Percentiles rank a stretch among this genome's conserved stretches.
phyloP scores from a whole-genome alignment of 306 rosid species.

The Lotus japonicus region DNA sequence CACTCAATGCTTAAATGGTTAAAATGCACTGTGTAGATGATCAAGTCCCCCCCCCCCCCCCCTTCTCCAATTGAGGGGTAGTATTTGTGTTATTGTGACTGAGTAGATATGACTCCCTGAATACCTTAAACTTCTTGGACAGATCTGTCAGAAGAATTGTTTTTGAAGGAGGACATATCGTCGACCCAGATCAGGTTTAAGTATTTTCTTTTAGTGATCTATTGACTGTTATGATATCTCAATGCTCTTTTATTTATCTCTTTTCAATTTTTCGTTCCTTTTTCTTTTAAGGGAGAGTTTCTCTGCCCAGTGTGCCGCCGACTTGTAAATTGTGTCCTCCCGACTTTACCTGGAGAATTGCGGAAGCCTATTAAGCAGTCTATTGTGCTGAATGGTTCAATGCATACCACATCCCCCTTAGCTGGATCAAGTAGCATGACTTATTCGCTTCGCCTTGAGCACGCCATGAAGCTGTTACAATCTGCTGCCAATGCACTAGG shows the following conservation, averaged over 20 bases:
- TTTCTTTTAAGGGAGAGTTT: slow-evolving; percentile 69
- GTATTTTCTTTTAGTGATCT: neutral
- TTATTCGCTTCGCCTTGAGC: slow-evolving; percentile 43
- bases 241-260: neutral
- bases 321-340: slow-evolving; percentile 87
- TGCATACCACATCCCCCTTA: slow-evolving; percentile 22
- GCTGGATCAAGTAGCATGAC: slow-evolving; percentile 31
- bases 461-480: slow-evolving; percentile 63
- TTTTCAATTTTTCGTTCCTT: neutral
- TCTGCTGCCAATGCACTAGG: slow-evolving; percentile 60
- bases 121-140: slow-evolving; percentile 22
- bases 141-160: slow-evolving; percentile 85
- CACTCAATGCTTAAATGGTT: neutral
- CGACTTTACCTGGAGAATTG: slow-evolving; percentile 53
- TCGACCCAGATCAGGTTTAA: slow-evolving; percentile 86
- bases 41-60: neutral
- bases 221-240: neutral
- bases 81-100: neutral
- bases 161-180: slow-evolving; percentile 98
- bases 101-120: slow-evolving; percentile 3
- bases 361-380: slow-evolving; percentile 43
- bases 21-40: neutral
- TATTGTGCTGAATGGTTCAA: slow-evolving; percentile 29
- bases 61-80: neutral
- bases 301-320: slow-evolving; percentile 97